phyloP scores from a whole-genome alignment of 805 yeast genomes.

The Clavispora fructus region DNA sequence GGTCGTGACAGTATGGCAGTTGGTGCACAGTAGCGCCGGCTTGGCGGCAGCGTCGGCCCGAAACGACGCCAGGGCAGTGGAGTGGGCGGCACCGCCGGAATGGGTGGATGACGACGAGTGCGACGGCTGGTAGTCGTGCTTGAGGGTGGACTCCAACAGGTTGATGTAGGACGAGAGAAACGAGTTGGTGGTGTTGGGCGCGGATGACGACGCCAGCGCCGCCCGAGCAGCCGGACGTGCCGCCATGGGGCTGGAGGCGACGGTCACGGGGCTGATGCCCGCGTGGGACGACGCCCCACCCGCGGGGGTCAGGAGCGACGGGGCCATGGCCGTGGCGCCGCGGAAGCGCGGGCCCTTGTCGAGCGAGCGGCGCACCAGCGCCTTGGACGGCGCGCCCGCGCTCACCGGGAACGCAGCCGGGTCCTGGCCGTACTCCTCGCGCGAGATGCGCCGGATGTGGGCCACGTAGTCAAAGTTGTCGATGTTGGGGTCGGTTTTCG shows the following conservation, averaged over 20 bases:
- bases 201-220: neutral
- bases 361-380: neutral
- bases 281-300: neutral
- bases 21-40: slow-evolving; percentile 30
- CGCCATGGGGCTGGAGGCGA: neutral
- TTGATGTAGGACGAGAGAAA: slow-evolving; percentile 35
- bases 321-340: neutral
- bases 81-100: neutral
- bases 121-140: slow-evolving; percentile 18
- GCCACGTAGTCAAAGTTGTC: slow-evolving; percentile 44
- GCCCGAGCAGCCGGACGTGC: neutral
- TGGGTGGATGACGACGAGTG: slow-evolving; percentile 1
- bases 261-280: neutral
- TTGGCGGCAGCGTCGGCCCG: slow-evolving; percentile 8
- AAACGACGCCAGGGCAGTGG: slow-evolving; percentile 7
- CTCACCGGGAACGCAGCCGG: neutral
- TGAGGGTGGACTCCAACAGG: slow-evolving; percentile 33
- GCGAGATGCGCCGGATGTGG: slow-evolving; percentile 38
- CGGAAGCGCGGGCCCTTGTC: neutral
- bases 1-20: slow-evolving; percentile 41
- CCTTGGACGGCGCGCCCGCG: neutral
- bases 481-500: slow-evolving; percentile 21
- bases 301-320: slow-evolving; percentile 1
- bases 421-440: slow-evolving; percentile 26
- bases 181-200: slow-evolving; percentile 11